Percentiles rank a stretch among this genome's conserved stretches.
These are phyloP conservation scores for Phlyctochytrium planicorne DNA, from an alignment of 192 early-diverging fungal genomes.

Conservation along the genomic window DNA sequence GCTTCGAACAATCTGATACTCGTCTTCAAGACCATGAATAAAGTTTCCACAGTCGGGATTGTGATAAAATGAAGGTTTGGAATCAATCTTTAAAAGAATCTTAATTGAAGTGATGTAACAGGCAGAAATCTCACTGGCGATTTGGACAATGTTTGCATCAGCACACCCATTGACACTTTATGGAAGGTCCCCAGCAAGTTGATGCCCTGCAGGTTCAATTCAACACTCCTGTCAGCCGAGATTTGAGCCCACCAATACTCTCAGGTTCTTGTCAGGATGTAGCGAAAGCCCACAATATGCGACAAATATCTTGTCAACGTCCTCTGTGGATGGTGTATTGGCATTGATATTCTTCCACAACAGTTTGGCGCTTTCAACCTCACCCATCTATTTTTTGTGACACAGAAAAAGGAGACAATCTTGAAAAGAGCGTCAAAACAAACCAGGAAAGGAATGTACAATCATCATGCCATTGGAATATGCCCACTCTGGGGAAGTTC, in stretches of 20 bases:
- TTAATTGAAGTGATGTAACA: background rate
- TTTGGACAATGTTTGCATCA: background rate
- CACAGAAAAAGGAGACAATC: too few relatives aligned
- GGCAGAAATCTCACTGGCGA: background rate
- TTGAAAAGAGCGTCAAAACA: too few relatives aligned
- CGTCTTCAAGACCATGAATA: constrained; percentile 95
- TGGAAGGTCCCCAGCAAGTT: background rate
- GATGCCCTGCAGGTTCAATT: background rate
- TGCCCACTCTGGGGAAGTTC: background rate
- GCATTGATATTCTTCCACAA: too few relatives aligned
- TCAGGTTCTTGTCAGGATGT: background rate
- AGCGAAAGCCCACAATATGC: background rate
- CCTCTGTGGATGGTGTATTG: background rate
- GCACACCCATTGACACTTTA: background rate
- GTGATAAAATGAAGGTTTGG: background rate
- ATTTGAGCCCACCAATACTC: background rate
- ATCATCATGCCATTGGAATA: background rate
- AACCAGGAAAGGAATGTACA: background rate
- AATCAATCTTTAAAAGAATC: background rate
- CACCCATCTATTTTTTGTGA: too few relatives aligned
- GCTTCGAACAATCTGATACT: constrained; percentile 83
- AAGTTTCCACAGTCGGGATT: constrained; percentile 80
- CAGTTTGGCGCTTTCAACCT: too few relatives aligned
- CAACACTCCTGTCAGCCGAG: background rate
- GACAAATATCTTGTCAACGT: background rate